A percentile compares a stretch with the other conserved stretches of the same genome.
These are phyloP conservation scores for Tuber magnatum DNA, from an alignment of 495 filamentous ascomycete genomes.

Conservation along the genomic window DNA sequence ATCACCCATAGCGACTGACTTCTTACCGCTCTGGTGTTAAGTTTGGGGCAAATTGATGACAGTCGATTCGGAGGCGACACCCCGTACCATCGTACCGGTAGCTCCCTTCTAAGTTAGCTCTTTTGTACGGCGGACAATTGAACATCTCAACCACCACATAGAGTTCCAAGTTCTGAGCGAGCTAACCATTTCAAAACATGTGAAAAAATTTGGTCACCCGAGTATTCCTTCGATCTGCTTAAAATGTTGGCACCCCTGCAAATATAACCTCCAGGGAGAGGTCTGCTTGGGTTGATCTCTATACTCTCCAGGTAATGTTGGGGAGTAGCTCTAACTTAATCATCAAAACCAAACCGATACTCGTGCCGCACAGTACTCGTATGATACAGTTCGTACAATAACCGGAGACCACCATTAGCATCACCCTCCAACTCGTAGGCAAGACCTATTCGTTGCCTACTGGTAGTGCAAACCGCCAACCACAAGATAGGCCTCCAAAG, in stretches of 20 bases:
- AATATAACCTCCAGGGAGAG: too few species aligned
- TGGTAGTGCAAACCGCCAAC: background rate
- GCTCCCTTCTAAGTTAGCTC: background rate
- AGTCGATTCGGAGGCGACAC: background rate
- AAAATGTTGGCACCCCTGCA: too few species aligned
- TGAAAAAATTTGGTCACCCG: background rate
- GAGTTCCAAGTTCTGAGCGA: background rate
- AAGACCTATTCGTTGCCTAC: background rate
- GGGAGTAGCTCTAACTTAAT: too few species aligned
- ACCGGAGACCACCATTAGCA: background rate
- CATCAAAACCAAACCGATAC: background rate
- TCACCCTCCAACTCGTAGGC: background rate
- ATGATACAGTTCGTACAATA: background rate
- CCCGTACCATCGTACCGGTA: background rate
- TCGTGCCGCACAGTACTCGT: background rate
- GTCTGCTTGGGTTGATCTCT: too few species aligned
- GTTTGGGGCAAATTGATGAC: background rate
- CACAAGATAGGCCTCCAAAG: background rate
- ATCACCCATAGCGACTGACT: background rate
- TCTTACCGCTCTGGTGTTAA: background rate
- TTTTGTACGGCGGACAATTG: background rate
- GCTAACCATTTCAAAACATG: background rate
- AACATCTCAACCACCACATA: background rate
- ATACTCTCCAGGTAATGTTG: too few species aligned
- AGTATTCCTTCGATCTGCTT: background rate